Evolutionary conservation across 805 yeast species (phyloP), one percentile per base, ranked within the genome.

Genomic region (Ascoidea asiatica): DNA sequence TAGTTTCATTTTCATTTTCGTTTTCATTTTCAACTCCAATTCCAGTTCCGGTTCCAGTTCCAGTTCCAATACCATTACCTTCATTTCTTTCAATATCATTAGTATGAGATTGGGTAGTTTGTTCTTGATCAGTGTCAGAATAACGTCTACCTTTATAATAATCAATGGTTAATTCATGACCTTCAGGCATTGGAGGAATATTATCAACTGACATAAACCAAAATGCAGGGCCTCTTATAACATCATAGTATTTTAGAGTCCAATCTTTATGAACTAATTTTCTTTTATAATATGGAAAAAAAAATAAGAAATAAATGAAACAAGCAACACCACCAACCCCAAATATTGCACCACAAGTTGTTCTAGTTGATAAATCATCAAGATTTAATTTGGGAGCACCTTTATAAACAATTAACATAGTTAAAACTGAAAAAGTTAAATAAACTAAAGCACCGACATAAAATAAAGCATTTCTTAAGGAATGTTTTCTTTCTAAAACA

Each of bases 371-470:
- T 44, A 81, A 65, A 5, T 74, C 56, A 50, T 74, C 66, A 54
- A 82, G 66, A 21, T 75, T 63, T 53, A 81, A 69, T 50, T 71
- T 70, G 53, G 89, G 87, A 45, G 89, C 80, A 53, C 88, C 89
- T 59, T 82, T 81, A 84, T 85, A 80, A 37, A 79, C 85, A 56
- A 82, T 77, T 60, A 81, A 70, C 83, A 83, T 80, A 47, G 88
- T 79, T 53, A 82, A 67, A 42, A 81, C 70, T 38, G 79, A 58
- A 46, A 78, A 76, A 20, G 85, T 72, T 37, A 66, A 56, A 51
- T 73, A 79, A 19, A 81, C 81, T 57, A 80, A 69, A 20, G 70
- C 43, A 8, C 88, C 89, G 50, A 77, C 76, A 39, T 77, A 56
- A 6, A 67, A 37, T 50, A 83, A 65, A 3, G 79, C 87, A 50